Conservation (phyloP, 441 rosid species). For the Theobroma grandiflorum region DNA sequence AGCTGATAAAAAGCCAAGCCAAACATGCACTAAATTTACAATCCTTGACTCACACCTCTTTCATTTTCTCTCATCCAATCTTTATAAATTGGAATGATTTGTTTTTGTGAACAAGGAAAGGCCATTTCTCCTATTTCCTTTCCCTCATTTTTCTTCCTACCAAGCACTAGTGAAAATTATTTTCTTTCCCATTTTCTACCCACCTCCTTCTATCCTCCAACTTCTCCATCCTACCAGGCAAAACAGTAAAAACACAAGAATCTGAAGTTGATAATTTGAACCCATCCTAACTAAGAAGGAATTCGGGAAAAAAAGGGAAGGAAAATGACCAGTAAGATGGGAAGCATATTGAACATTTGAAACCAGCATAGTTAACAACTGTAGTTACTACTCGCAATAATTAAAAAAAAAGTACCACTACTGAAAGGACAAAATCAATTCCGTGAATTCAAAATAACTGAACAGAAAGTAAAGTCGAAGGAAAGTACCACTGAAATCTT, state of each 20-base stretch:
- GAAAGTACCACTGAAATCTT: slow-evolving; percentile 18
- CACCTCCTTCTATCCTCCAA: too few relatives aligned
- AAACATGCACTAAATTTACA: too few relatives aligned
- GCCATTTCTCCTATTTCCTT: too few relatives aligned
- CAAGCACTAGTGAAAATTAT: too few relatives aligned
- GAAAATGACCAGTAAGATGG: background rate
- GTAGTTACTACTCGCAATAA: background rate
- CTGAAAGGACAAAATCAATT: background rate
- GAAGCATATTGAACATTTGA: background rate
- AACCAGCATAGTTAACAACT: background rate
- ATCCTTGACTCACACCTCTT: too few relatives aligned
- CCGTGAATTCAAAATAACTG: background rate
- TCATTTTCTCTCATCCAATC: too few relatives aligned
- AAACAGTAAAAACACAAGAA: background rate
- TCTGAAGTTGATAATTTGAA: slow-evolving; percentile 13
- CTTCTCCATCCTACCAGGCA: too few relatives aligned
- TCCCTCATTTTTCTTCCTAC: too few relatives aligned
- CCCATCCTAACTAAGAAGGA: background rate
- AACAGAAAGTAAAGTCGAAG: background rate
- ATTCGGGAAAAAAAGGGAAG: slow-evolving; percentile 3
- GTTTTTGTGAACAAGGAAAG: too few relatives aligned
- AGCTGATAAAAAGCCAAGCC: too few relatives aligned
- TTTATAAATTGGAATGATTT: too few relatives aligned
- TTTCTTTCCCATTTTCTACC: too few relatives aligned
- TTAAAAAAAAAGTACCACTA: background rate